Evolutionary conservation across 2,329 filamentous ascomycete genomes (phyloP), one percentile per base, ranked within the genome.

Genomic region (Geosmithia flava): DNA sequence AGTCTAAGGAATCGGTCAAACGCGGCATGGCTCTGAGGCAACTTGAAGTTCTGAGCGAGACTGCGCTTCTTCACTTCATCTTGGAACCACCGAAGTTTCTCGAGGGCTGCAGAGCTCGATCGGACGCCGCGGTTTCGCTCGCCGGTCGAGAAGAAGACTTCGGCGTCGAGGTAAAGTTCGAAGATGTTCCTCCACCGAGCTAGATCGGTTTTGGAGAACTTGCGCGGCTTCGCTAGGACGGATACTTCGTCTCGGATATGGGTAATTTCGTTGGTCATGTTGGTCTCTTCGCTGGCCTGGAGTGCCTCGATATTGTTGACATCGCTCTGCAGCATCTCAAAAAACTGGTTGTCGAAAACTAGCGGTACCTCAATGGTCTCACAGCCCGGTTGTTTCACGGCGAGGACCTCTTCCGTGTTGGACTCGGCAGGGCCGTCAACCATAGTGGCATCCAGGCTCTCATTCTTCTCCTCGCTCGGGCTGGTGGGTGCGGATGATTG

Each of bases 161-260:
- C 78, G 7, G 83, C 83, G 49, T 93, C 83, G 13, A 90, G 67
- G 58, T 95, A 95, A 0, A 91, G 67, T 51, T 88, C 81, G 56
- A 95, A 91, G 53, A 95, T 81, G 53, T 83, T 75, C 45, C 88
- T 78, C 88, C 88, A 95, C 39, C 75, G 75, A 47, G 81, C 78
- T 20, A 94, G 66, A 58, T 93, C 85, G 43, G 74, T 81, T 52
- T 75, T 78, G 44, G 76, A 74, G 19, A 78, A 75, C 48, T 68
- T 72, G 20, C 76, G 75, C 3, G 85, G 85, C 50, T 79, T 77
- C 0, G 84, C 78, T 7, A 87, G 71, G 43, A 70, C 69, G 23
- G 78, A 71, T 20, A 95, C 74, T 29, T 82, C 75, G 27, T 74
- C 68, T 3, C 85, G 83, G 0, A 95, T 71, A 7, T 69, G 64